Percentiles rank a stretch among this genome's conserved stretches.
phyloP scores from a whole-genome alignment of 164 flowering plant genomes.

The Piper longum region DNA sequence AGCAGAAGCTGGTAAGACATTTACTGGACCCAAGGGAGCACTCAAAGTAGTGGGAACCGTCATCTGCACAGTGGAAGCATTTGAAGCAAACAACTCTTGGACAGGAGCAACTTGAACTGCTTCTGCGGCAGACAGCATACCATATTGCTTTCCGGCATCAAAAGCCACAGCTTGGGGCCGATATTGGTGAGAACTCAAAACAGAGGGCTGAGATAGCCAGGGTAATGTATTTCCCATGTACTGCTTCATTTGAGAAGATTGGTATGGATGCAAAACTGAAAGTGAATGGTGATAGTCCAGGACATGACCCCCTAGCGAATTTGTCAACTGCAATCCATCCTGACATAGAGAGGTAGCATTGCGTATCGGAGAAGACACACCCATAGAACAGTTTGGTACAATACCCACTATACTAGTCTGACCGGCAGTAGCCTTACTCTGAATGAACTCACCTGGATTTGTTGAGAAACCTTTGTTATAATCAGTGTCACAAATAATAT shows the following conservation, averaged over 20 bases:
- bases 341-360: constrained; percentile 42
- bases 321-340: constrained; percentile 34
- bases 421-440: constrained; percentile 39
- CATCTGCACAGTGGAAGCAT: constrained; percentile 25
- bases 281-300: constrained; percentile 43
- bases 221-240: constrained; percentile 36
- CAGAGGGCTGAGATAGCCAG: constrained; percentile 59
- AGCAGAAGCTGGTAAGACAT: constrained; percentile 27
- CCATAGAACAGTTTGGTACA: constrained; percentile 31
- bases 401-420: constrained; percentile 37
- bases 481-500: constrained; percentile 10
- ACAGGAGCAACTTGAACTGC: constrained; percentile 41
- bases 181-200: constrained; percentile 44
- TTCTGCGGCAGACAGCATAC: constrained; percentile 57
- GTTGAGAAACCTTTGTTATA: constrained; percentile 42
- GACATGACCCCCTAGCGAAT: constrained; percentile 28
- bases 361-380: constrained; percentile 79
- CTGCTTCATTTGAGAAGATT: constrained; percentile 44
- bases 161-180: constrained; percentile 38
- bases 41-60: constrained; percentile 20
- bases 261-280: constrained; percentile 55
- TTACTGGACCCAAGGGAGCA: constrained; percentile 18
- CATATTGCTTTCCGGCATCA: constrained; percentile 40
- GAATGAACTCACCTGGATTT: constrained; percentile 25
- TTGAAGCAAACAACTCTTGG: constrained; percentile 35